Base-by-base conservation (phyloP, 805 yeast species). In the Pichia manshurica region DNA sequence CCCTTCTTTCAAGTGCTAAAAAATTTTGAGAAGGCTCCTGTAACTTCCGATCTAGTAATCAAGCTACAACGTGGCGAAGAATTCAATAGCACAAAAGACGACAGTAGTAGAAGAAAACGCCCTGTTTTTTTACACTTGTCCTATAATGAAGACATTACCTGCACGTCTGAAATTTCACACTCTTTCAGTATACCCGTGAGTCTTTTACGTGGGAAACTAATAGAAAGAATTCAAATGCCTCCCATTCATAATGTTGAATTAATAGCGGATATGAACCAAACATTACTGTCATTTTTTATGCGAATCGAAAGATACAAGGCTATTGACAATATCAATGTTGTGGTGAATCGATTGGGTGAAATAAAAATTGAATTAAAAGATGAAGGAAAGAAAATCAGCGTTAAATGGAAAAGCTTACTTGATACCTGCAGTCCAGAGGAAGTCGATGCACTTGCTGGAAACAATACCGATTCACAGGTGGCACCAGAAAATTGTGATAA, bases 131-230 rank as follows among this genome's bases (percentile, higher is more conserved):
- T 84, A 46, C 78, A 81, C 0, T 54, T 84, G 15, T 72, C 70
- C 53, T 82, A 79, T 57, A 71, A 77, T 17, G 81, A 78, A 51
- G 65, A 62, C 56, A 67, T 62, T 32, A 60, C 62, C 44, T 61
- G 63, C 45, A 54, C 73, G 9, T 72, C 74, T 21, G 66, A 77
- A 3, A 72, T 86, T 16, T 74, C 75, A 51, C 88, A 84, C 57
- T 74, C 85, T 7, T 80, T 82, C 56, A 78, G 79, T 44, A 76
- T 90, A 17, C 91, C 95, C 0, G 86, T 86, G 1, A 69, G 81
- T 54, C 68, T 86, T 37, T 57, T 85, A 47, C 75, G 79, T 49
- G 71, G 69, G 52, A 75, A 72, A 15, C 79, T 75, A 50, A 81
- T 78, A 47, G 72, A 72, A 13, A 59, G 72, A 42, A 67, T 79